These are phyloP conservation scores for Thelonectria olida DNA, from an alignment of 2,329 filamentous ascomycete species.

Conservation along the genomic window DNA sequence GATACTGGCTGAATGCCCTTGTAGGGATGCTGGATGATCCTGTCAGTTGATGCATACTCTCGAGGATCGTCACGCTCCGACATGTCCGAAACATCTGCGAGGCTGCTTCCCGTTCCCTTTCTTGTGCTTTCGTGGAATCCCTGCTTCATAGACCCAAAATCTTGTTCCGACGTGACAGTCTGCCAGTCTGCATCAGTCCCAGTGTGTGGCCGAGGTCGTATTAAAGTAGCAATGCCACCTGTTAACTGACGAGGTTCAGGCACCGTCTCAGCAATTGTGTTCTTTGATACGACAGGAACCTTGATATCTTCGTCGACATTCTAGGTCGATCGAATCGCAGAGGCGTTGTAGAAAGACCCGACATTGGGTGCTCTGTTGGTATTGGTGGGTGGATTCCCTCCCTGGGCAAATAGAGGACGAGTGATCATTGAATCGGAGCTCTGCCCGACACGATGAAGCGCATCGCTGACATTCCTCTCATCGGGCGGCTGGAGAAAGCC, in stretches of 20 bases:
- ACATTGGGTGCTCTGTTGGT: constrained; percentile 15
- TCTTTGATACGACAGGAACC: constrained; percentile 41
- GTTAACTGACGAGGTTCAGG: constrained; percentile 22
- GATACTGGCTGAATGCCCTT: constrained; percentile 9
- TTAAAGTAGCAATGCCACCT: constrained; percentile 30
- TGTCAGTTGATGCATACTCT: constrained; percentile 37
- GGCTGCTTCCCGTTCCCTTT: constrained; percentile 52
- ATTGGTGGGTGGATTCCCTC: constrained; percentile 3
- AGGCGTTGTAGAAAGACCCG: constrained; percentile 48
- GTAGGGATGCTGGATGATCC: constrained; percentile 40
- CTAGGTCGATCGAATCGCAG: constrained; percentile 51
- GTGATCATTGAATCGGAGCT: constrained; percentile 25
- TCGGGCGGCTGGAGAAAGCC: constrained; percentile 48
- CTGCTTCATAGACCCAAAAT: constrained; percentile 30
- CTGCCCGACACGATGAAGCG: constrained; percentile 44
- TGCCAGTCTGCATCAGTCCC: constrained; percentile 46
- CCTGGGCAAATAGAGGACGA: constrained; percentile 8
- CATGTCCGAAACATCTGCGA: constrained; percentile 56
- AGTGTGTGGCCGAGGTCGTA: constrained; percentile 27
- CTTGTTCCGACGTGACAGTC: constrained; percentile 46
- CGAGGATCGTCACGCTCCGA: constrained; percentile 28
- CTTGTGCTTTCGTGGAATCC: constrained; percentile 36
- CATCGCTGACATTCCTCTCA: constrained; percentile 55
- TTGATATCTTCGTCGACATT: constrained; percentile 52
- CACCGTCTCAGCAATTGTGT: background rate